Conservation (phyloP, 257 asterid genomes). For the Coffea canephora region DNA sequence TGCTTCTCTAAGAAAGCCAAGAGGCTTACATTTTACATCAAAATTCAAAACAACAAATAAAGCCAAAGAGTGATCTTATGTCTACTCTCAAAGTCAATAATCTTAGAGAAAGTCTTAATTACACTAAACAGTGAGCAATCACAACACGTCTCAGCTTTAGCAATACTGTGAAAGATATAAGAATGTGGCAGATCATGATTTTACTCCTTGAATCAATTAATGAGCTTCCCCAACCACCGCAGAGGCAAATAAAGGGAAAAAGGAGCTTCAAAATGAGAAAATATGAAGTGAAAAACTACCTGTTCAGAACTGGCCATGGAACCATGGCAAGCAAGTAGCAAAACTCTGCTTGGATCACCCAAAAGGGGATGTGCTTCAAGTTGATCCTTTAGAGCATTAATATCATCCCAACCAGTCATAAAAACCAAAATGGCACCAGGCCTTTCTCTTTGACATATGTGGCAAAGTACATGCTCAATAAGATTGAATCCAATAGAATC, state of each 20-base stretch:
- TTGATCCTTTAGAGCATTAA: constrained; percentile 73
- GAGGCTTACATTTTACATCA: background rate
- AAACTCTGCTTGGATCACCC: constrained; percentile 69
- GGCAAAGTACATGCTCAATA: constrained; percentile 62
- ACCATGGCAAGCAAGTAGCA: constrained; percentile 89
- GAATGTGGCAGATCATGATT: background rate
- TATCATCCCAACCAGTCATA: constrained; percentile 98
- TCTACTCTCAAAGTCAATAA: background rate
- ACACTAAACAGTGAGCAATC: no score
- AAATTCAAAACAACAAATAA: background rate
- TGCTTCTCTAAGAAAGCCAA: background rate
- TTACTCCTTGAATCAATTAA: background rate
- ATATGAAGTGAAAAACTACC: constrained; percentile 32
- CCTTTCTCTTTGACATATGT: constrained; percentile 62
- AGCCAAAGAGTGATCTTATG: background rate
- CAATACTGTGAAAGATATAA: background rate
- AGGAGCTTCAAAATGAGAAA: background rate
- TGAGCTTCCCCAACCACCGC: background rate
- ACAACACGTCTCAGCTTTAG: background rate
- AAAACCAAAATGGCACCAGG: constrained; percentile 91
- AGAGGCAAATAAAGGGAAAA: background rate
- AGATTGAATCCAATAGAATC: constrained; percentile 84
- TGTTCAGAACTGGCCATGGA: constrained; percentile 94
- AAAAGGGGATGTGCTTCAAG: constrained; percentile 70
- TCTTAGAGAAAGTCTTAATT: background rate